These are phyloP conservation scores for Wickerhamiella azyma DNA, from an alignment of 805 yeast genomes.

Conservation along the genomic window DNA sequence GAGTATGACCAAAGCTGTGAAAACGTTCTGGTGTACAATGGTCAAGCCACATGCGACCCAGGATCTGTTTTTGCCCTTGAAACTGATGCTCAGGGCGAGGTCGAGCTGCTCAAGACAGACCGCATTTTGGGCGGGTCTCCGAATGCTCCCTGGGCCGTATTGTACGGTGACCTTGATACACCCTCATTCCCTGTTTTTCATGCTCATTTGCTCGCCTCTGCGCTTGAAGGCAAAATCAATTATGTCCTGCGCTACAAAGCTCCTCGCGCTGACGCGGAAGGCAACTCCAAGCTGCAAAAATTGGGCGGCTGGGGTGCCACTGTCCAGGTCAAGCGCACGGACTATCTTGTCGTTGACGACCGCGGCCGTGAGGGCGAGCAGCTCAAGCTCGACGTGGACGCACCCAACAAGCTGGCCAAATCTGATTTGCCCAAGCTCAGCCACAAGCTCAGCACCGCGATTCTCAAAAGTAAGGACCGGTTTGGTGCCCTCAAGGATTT, in stretches of 20 bases:
- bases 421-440: conserved; percentile 21
- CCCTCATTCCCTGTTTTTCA: conserved; percentile 43
- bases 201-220: conserved; percentile 42
- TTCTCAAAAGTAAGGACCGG: conserved; percentile 25
- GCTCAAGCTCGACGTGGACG: conserved; percentile 16
- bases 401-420: conserved; percentile 17
- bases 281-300: not conserved
- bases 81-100: conserved; percentile 27
- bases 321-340: conserved; percentile 49
- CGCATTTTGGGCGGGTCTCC: conserved; percentile 33
- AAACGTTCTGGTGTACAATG: conserved; percentile 42
- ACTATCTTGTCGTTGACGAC: conserved; percentile 53
- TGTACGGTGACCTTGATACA: conserved; percentile 55
- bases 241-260: conserved; percentile 60
- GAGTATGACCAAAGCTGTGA: conserved; percentile 27
- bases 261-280: conserved; percentile 23
- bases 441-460: conserved; percentile 24
- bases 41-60: conserved; percentile 44
- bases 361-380: conserved; percentile 21
- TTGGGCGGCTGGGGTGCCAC: conserved; percentile 53
- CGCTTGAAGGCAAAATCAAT: conserved; percentile 49
- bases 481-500: conserved; percentile 30
- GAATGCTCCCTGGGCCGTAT: conserved; percentile 39
- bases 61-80: conserved; percentile 72
- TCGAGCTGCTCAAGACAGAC: conserved; percentile 33